Percentiles rank a stretch among this genome's conserved stretches.
phyloP scores from a whole-genome alignment of 306 rosid genomes.

The Cucurbita ficifolia region DNA sequence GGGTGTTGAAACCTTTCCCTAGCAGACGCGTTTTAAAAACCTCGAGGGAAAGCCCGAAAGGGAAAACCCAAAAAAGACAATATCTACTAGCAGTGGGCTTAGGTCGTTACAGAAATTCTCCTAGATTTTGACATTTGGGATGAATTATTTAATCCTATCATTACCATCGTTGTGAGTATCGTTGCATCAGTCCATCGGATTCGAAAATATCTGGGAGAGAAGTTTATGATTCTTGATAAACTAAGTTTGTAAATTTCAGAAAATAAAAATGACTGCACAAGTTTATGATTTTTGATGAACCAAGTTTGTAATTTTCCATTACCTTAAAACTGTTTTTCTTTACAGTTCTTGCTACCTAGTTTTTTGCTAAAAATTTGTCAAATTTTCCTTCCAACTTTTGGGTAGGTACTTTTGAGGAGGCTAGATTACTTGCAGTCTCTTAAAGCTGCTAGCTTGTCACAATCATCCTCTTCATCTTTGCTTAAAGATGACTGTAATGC shows the following conservation, averaged over 20 bases:
- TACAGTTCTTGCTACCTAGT: background rate
- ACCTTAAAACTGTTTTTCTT: background rate
- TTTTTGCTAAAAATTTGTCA: background rate
- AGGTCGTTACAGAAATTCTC: background rate
- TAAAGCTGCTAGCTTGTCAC: slow-evolving; percentile 29
- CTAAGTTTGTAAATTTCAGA: too few species aligned
- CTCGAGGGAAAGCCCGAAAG: too few species aligned
- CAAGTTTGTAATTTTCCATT: background rate
- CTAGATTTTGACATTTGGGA: background rate
- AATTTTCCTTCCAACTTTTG: background rate
- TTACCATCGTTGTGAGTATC: background rate
- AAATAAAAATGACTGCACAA: too few species aligned
- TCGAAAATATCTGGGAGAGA: too few species aligned
- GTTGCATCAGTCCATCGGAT: too few species aligned
- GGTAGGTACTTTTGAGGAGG: slow-evolving; percentile 51
- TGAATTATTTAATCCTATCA: background rate
- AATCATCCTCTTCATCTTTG: slow-evolving; percentile 16
- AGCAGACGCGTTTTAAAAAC: too few species aligned
- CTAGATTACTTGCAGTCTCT: slow-evolving; percentile 38
- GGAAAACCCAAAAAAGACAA: too few species aligned
- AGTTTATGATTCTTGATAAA: too few species aligned
- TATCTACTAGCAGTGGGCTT: too few species aligned
- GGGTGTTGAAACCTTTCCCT: too few species aligned
- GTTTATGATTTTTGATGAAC: background rate
- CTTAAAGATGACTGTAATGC: slow-evolving; percentile 17